phyloP scores from a whole-genome alignment of 768 basidiomycete species.

The Termitomyces sp. region DNA sequence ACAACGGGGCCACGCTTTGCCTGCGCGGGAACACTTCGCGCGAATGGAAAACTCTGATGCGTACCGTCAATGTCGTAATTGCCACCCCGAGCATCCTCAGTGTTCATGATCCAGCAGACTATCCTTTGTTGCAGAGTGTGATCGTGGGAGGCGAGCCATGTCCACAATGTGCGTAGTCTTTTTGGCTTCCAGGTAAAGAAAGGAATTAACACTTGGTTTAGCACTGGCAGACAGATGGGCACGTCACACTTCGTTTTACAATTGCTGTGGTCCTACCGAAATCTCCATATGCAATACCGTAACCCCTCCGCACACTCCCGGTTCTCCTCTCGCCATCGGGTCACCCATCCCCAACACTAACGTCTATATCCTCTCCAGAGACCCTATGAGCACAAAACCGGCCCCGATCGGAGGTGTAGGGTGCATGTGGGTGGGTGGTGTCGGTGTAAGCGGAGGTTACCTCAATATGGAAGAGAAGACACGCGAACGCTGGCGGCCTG shows the following conservation, averaged over 20 bases:
- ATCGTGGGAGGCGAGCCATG: slow-evolving; percentile 53
- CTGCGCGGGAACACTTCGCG: slow-evolving; percentile 48
- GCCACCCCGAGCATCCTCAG: slow-evolving; percentile 51
- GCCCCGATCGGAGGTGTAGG: slow-evolving; percentile 35
- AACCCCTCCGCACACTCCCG: slow-evolving; percentile 35
- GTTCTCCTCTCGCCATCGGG: slow-evolving; percentile 42
- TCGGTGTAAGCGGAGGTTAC: slow-evolving; percentile 55
- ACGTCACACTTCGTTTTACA: slow-evolving; percentile 37
- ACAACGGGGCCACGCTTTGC: slow-evolving; percentile 51
- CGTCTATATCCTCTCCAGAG: slow-evolving; percentile 31
- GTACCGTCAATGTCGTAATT: slow-evolving; percentile 49
- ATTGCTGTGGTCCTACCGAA: slow-evolving; percentile 56
- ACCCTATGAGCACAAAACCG: slow-evolving; percentile 30
- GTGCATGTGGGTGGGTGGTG: slow-evolving; percentile 63
- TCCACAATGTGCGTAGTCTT: slow-evolving; percentile 36
- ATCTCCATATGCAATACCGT: slow-evolving; percentile 53
- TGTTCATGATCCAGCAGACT: slow-evolving; percentile 45
- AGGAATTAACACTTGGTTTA: slow-evolving; percentile 8
- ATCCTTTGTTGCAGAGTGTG: slow-evolving; percentile 46
- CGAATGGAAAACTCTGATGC: slow-evolving; percentile 49
- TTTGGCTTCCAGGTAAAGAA: too few relatives aligned
- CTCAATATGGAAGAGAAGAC: slow-evolving; percentile 54
- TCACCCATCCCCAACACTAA: slow-evolving; percentile 50
- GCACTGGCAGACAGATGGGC: slow-evolving; percentile 44
- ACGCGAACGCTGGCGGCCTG: slow-evolving; percentile 44